Conservation (phyloP, 306 rosid genomes). For the Quercus agrifolia region DNA sequence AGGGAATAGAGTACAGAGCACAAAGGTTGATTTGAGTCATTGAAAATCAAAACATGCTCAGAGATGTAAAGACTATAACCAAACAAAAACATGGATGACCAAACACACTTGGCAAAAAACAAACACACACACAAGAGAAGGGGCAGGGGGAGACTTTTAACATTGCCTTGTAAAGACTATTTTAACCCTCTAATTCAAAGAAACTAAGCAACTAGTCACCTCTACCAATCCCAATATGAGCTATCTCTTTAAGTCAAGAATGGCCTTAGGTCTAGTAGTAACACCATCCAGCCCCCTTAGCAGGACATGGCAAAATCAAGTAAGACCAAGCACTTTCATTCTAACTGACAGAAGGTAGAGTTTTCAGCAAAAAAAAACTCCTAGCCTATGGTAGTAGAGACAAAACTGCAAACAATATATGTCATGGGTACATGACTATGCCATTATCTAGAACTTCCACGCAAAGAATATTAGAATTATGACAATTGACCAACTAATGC, state of each 20-base stretch:
- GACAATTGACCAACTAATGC: neutral
- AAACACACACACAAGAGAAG: neutral
- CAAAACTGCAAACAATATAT: neutral
- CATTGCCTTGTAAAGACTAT: neutral
- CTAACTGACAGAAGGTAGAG: neutral
- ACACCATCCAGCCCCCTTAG: neutral
- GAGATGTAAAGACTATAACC: no score
- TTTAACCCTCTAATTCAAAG: neutral
- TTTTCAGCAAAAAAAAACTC: neutral
- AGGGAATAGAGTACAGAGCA: neutral
- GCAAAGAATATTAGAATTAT: neutral
- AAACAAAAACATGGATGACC: no score
- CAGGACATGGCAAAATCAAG: neutral
- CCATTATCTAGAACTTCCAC: conserved; percentile 10
- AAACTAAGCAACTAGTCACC: neutral
- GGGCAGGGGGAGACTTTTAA: neutral
- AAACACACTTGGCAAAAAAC: neutral
- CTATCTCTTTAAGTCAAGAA: neutral
- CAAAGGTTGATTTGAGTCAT: neutral
- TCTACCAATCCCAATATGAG: neutral
- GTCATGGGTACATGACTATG: neutral
- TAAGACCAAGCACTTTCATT: neutral
- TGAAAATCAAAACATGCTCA: neutral
- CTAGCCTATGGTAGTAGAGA: neutral
- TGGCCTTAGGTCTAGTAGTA: neutral